A percentile compares a stretch with the other conserved stretches of the same genome.
These are phyloP conservation scores for Halophytophthora polymorphica DNA, from an alignment of 352 stramenopile genomes.

Conservation along the genomic window DNA sequence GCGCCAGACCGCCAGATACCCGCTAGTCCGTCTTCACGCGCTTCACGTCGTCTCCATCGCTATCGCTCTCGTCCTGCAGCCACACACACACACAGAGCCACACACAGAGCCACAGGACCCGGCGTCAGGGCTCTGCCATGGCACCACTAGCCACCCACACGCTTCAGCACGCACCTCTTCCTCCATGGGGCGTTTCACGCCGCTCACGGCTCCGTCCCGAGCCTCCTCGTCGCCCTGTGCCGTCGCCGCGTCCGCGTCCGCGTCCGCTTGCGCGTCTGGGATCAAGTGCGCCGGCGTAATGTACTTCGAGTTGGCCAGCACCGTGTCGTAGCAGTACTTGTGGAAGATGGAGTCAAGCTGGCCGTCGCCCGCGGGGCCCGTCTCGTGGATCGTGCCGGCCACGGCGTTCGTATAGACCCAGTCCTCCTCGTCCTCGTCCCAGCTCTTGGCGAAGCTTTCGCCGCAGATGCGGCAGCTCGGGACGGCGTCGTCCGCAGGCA, in stretches of 20 bases:
- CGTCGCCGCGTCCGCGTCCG: conserved; percentile 29
- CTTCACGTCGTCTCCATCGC: conserved; percentile 68
- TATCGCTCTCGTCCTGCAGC: conserved; percentile 54
- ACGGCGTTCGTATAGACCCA: conserved; percentile 90
- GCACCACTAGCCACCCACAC: conserved; percentile 1
- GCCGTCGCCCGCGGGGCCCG: conserved; percentile 24
- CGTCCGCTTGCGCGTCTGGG: conserved; percentile 30
- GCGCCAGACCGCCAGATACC: conserved; percentile 9
- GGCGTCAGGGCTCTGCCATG: no score
- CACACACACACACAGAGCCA: conserved; percentile 7
- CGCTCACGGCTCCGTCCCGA: conserved; percentile 17
- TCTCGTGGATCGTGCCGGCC: conserved; percentile 68
- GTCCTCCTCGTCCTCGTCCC: conserved; percentile 87
- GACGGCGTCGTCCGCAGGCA: conserved; percentile 78
- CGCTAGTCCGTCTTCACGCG: conserved; percentile 56
- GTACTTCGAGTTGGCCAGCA: conserved; percentile 79
- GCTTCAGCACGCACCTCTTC: conserved; percentile 30
- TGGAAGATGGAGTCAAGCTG: conserved; percentile 81
- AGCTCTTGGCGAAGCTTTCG: conserved; percentile 79
- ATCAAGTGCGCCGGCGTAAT: conserved; percentile 75
- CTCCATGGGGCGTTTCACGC: conserved; percentile 58
- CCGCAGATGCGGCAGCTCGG: conserved; percentile 84
- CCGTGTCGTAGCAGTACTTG: conserved; percentile 88
- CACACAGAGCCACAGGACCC: conserved; percentile 1
- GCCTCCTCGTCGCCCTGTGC: conserved; percentile 11